These are phyloP conservation scores for Acacia concinna DNA, from an alignment of 331 rosid genomes.

Conservation along the genomic window DNA sequence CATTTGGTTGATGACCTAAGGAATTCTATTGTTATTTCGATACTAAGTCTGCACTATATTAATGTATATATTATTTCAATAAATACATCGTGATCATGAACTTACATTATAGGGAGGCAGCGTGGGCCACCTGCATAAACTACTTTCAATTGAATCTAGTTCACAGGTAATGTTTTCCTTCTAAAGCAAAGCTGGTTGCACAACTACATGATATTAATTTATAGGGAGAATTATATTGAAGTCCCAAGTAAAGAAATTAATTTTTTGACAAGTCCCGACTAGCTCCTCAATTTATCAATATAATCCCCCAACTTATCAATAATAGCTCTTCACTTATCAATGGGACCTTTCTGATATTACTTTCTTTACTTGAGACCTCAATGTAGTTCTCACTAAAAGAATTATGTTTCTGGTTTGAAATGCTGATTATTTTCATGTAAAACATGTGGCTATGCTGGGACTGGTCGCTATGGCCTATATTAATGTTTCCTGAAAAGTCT, in stretches of 20 bases:
- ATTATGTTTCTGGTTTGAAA: constrained; percentile 8
- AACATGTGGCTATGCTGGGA: constrained; percentile 1
- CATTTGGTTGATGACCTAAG: neutral
- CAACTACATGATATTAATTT: neutral
- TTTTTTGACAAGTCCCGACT: no score
- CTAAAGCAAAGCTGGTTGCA: neutral
- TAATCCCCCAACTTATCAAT: no score
- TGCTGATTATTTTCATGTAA: neutral
- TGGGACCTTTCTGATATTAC: no score
- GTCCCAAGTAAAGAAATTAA: no score
- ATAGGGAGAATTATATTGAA: no score
- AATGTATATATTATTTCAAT: neutral
- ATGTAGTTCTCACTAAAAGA: no score
- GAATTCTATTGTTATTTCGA: neutral
- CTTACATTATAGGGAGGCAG: constrained; percentile 62
- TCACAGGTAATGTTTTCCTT: constrained; percentile 55
- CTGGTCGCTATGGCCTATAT: constrained; percentile 1
- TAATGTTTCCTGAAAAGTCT: constrained; percentile 18
- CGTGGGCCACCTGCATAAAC: constrained; percentile 67
- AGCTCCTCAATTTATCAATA: no score
- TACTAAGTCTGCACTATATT: neutral
- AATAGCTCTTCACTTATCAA: no score
- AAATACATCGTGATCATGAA: neutral
- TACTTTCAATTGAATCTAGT: constrained; percentile 74
- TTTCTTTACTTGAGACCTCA: no score